Evolutionary conservation across 1,139 yeast genomes (phyloP), one percentile per base, ranked within the genome.

Genomic region (Saccharomyces hybrid): DNA sequence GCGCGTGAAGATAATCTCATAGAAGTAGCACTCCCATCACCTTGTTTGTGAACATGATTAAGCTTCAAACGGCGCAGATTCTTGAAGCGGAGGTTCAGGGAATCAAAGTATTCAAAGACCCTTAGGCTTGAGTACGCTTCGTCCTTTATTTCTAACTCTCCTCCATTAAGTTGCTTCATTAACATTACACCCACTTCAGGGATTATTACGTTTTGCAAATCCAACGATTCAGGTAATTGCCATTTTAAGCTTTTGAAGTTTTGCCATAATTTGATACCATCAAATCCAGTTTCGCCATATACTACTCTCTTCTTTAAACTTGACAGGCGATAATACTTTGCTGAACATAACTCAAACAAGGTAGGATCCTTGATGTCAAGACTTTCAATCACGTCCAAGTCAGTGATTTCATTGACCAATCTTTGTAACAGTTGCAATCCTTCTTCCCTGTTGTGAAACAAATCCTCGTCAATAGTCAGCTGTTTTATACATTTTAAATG

Each of bases 1-100:
- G 59, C 38, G n/a, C n/a, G 38, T 6, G 38, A 32, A 32, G 38
- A 32, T 7, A 32, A n/a, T 7, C n/a, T 32, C 16, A 32, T n/a
- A 14, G 38, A 32, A 32, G 16, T 61, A 3, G 67, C 58, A 55
- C 71, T 72, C 55, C 71, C 71, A 53, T 73, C 73, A 50, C 66
- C 69, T 27, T 69, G 64, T 0, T 76, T 78, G 58, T 78, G 81
- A 41, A 73, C 70, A 55, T 75, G 76, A 26, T 73, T 68, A 41
- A 78, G 60, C 42, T 70, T 71, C 29, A 78, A 61, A 66, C 58
- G 3, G 59, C 56, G 4, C 71, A 55, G 20, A 55, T 60, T 23
- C 51, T 26, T 31, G 52, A 32, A 42, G 27, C 14, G 52, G 59
- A 47, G 23, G 59, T 58, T 49, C 60, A 20, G 55, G 2, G 64